Evolutionary conservation across 2,329 filamentous ascomycete species (phyloP), one percentile per base, ranked within the genome.

Genomic region (Aspergillus proliferans): DNA sequence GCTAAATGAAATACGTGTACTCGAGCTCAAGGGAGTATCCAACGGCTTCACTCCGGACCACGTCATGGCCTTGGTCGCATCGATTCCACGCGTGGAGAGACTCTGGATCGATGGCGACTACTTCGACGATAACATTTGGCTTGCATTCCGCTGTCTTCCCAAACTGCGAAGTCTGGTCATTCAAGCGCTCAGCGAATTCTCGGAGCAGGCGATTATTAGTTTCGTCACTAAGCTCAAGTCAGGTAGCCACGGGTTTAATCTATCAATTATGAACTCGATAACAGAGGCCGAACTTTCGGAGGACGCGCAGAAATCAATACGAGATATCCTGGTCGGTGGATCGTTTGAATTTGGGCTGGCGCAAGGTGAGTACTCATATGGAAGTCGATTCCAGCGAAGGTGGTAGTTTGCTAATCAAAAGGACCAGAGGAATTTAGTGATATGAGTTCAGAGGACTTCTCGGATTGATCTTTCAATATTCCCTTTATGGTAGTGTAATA

Each of bases 1-100:
- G 44, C 55, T 70, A 36, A 52, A 50, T 8, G 53, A 65, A 24
- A 52, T 70, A 22, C 56, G 56, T 36, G 61, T 64, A 33, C 58
- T 70, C 2, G 58, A 64, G 14, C 56, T 70, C 21, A 65, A 64
- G 46, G 62, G 65, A 34, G 60, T 69, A 30, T 67, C 65, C 3
- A 63, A 66, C 24, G 57, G 58, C 34, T 68, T 69, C 50, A 56
- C 59, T 6, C 54, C 55, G 41, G 58, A 61, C 12, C 60, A 69
- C 46, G 56, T 67, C 43, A 55, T 58, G 21, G 43, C 54, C 6
- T 49, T 70, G 6, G 59, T 60, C 2, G 50, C 60, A 15, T 58
- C 45, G 26, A 58, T 70, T 18, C 61, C 63, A 4, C 49, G 58
- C 22, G 54, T 70, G 7, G 64, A 67, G 47, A 56, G 59, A 21